Evolutionary conservation across 1,139 yeast genomes (phyloP).

Genomic region (Protomyces arabidopsidicola): DNA sequence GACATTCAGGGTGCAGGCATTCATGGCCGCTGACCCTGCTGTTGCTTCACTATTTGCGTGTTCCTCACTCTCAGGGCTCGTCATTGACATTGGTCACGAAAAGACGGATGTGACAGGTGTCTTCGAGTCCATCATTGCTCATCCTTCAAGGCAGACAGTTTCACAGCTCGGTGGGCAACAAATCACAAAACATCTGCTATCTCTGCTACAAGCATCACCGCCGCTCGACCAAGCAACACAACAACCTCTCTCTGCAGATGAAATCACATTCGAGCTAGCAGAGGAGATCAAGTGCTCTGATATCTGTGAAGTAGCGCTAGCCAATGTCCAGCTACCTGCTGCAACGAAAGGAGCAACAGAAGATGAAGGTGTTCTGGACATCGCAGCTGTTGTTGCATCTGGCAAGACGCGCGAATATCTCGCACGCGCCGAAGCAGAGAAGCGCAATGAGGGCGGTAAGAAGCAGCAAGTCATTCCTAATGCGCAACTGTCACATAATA

Average conservation of each 20-base stretch:
- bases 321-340: conserved; percentile 36
- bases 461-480: conserved; percentile 38
- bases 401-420: conserved; percentile 63
- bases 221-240: conserved; percentile 27
- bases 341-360: conserved; percentile 42
- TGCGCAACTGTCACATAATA: conserved; percentile 42
- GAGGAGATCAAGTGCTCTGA: conserved; percentile 70
- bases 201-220: conserved; percentile 44
- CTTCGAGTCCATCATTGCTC: conserved; percentile 1
- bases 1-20: conserved; percentile 64
- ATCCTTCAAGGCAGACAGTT: not conserved
- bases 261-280: conserved; percentile 38
- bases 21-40: conserved; percentile 63
- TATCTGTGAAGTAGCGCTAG: conserved; percentile 67
- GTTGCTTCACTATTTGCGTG: conserved; percentile 72
- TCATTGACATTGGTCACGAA: conserved; percentile 75
- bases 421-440: conserved; percentile 53
- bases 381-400: conserved; percentile 82
- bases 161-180: conserved; percentile 53
- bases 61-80: conserved; percentile 56
- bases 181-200: conserved; percentile 53
- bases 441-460: conserved; percentile 37
- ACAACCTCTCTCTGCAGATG: conserved; percentile 53
- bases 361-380: conserved; percentile 75
- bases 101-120: conserved; percentile 43